A percentile compares a stretch with the other conserved stretches of the same genome.
Conservation (phyloP, 495 filamentous ascomycete genomes). For the Hypomontagnella monticulosa region DNA sequence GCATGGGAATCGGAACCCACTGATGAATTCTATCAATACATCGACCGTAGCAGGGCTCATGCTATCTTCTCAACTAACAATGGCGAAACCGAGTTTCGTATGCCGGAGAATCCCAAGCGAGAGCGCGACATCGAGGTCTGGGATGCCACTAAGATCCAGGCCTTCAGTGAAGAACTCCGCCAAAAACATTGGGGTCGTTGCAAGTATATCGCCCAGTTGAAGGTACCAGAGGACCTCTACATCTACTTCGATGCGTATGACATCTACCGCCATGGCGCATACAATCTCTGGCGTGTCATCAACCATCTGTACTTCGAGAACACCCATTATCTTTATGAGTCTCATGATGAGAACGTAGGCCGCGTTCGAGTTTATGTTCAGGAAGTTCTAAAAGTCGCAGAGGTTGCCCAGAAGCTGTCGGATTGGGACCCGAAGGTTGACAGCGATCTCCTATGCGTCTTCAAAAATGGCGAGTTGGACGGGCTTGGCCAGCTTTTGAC, state of each 20-base stretch:
- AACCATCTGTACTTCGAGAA: constrained; percentile 47
- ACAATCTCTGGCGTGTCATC: constrained; percentile 57
- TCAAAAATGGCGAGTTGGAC: constrained; percentile 16
- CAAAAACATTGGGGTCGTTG: constrained; percentile 46
- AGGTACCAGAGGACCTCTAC: constrained; percentile 51
- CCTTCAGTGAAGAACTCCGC: constrained; percentile 43
- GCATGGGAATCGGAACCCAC: constrained; percentile 24
- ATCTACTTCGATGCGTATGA: constrained; percentile 64
- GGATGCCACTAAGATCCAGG: constrained; percentile 41
- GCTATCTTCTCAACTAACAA: constrained; percentile 51
- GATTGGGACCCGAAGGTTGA: constrained; percentile 28
- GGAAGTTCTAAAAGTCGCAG: constrained; percentile 23
- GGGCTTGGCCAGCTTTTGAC: background rate
- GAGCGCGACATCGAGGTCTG: constrained; percentile 37
- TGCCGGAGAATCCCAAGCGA: constrained; percentile 38
- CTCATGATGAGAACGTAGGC: background rate
- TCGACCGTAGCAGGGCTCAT: constrained; percentile 27
- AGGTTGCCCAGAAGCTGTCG: constrained; percentile 33
- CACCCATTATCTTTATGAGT: background rate
- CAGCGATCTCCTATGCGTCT: constrained; percentile 39
- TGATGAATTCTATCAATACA: constrained; percentile 43
- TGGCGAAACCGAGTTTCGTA: constrained; percentile 37
- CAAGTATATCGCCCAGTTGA: constrained; percentile 37
- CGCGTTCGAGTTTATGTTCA: background rate
- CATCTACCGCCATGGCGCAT: constrained; percentile 54